Percentiles rank a stretch among this genome's conserved stretches.
Conservation (phyloP, 2,329 filamentous ascomycete genomes). For the Lomentospora prolificans region DNA sequence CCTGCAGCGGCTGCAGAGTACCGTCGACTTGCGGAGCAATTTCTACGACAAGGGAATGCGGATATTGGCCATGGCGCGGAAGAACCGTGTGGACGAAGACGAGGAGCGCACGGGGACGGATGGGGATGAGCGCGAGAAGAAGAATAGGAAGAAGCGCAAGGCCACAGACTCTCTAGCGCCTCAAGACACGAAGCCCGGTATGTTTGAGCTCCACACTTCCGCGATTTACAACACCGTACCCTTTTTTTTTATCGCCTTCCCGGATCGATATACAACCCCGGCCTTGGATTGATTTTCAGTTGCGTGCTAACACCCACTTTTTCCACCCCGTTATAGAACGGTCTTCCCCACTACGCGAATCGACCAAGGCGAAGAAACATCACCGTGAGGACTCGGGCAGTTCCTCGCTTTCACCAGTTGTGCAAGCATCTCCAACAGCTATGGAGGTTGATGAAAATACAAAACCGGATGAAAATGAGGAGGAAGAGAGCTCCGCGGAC, state of each 20-base stretch:
- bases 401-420: conserved; percentile 50
- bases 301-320: conserved; percentile 11
- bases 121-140: conserved; percentile 41
- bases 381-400: conserved; percentile 46
- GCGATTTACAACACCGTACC: neutral
- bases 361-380: conserved; percentile 38
- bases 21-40: conserved; percentile 56
- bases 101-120: conserved; percentile 35
- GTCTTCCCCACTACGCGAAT: conserved; percentile 43
- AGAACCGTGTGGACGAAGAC: conserved; percentile 48
- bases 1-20: conserved; percentile 53
- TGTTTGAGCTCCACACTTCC: conserved; percentile 12
- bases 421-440: conserved; percentile 37
- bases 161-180: conserved; percentile 50
- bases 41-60: conserved; percentile 67
- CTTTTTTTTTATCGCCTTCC: neutral
- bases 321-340: conserved; percentile 28
- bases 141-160: conserved; percentile 69
- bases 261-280: neutral
- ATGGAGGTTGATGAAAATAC: conserved; percentile 51
- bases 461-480: conserved; percentile 27
- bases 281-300: neutral
- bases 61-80: conserved; percentile 54
- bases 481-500: conserved; percentile 46
- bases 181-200: conserved; percentile 35